These are phyloP conservation scores for Chalaropsis ovoidea DNA, from an alignment of 2,329 filamentous ascomycete genomes.

Conservation along the genomic window DNA sequence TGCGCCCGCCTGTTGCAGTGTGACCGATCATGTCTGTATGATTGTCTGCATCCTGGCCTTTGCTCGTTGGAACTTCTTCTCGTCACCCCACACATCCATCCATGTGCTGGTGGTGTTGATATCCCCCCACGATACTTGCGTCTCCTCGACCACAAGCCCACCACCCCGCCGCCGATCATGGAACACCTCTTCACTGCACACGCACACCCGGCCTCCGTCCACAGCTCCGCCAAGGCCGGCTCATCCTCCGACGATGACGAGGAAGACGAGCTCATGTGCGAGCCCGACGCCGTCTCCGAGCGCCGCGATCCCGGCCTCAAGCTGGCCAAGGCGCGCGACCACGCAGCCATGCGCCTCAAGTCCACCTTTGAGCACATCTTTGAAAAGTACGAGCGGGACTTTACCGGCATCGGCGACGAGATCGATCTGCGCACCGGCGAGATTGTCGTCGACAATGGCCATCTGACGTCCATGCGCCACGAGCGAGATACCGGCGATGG, in stretches of 20 bases:
- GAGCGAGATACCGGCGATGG: slow-evolving; percentile 41
- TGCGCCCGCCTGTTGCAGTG: neutral
- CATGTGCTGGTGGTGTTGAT: slow-evolving; percentile 6
- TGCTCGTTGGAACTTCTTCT: neutral
- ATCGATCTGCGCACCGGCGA: slow-evolving; percentile 74
- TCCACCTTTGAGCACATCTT: slow-evolving; percentile 83
- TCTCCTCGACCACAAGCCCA: neutral
- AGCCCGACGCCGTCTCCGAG: slow-evolving; percentile 39
- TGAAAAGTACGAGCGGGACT: slow-evolving; percentile 75
- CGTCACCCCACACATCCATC: neutral
- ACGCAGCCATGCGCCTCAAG: slow-evolving; percentile 63
- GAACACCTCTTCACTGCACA: slow-evolving; percentile 6
- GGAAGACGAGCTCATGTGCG: slow-evolving; percentile 41
- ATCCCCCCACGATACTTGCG: neutral
- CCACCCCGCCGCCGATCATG: slow-evolving; percentile 1
- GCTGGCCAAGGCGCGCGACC: slow-evolving; percentile 51
- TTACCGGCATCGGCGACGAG: slow-evolving; percentile 74
- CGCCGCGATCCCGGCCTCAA: slow-evolving; percentile 46
- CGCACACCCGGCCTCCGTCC: neutral
- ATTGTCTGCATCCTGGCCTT: neutral
- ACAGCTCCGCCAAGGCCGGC: slow-evolving; percentile 10
- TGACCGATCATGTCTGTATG: neutral
- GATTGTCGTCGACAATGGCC: slow-evolving; percentile 84
- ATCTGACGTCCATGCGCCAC: slow-evolving; percentile 53
- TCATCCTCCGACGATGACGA: slow-evolving; percentile 35